These are phyloP conservation scores for Akanthomyces lecanii DNA, from an alignment of 2,329 filamentous ascomycete species.

Conservation along the genomic window DNA sequence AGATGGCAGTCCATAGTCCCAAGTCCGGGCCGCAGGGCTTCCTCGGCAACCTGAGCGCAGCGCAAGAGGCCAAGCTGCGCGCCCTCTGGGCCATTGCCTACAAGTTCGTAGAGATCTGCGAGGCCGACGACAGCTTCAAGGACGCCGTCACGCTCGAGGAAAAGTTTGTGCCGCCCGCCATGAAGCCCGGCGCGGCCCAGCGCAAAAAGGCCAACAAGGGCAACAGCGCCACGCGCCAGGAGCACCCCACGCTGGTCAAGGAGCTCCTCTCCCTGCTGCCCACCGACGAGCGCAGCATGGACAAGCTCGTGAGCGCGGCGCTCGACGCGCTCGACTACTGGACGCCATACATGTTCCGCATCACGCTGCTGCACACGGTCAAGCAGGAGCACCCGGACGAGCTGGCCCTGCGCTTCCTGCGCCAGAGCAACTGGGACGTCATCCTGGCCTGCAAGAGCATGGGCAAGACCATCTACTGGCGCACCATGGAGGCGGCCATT, in stretches of 20 bases:
- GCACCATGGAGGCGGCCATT: constrained; percentile 70
- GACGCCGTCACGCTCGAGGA: constrained; percentile 25
- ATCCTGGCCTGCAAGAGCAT: constrained; percentile 85
- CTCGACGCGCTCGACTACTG: constrained; percentile 69
- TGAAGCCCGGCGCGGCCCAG: constrained; percentile 14
- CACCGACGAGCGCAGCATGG: constrained; percentile 70
- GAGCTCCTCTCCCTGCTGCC: constrained; percentile 34
- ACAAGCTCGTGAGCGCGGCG: constrained; percentile 77
- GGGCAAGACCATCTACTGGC: constrained; percentile 85
- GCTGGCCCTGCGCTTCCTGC: constrained; percentile 69
- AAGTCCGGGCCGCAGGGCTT: constrained; percentile 54
- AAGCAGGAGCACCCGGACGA: constrained; percentile 89
- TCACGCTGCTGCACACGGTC: constrained; percentile 79
- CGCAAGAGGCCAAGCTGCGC: constrained; percentile 77
- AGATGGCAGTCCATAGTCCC: background rate
- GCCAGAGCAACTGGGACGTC: constrained; percentile 84
- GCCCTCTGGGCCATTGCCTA: constrained; percentile 74
- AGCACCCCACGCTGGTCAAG: constrained; percentile 29
- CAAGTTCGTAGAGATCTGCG: constrained; percentile 61
- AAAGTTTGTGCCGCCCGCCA: constrained; percentile 32
- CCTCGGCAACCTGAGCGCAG: constrained; percentile 71
- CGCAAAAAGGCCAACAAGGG: constrained; percentile 37
- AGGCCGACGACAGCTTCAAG: constrained; percentile 23
- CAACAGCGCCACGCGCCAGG: constrained; percentile 59
- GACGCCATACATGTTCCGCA: constrained; percentile 68